Conservation (phyloP, 179 eudicot genomes). For the Gypsophila paniculata region DNA sequence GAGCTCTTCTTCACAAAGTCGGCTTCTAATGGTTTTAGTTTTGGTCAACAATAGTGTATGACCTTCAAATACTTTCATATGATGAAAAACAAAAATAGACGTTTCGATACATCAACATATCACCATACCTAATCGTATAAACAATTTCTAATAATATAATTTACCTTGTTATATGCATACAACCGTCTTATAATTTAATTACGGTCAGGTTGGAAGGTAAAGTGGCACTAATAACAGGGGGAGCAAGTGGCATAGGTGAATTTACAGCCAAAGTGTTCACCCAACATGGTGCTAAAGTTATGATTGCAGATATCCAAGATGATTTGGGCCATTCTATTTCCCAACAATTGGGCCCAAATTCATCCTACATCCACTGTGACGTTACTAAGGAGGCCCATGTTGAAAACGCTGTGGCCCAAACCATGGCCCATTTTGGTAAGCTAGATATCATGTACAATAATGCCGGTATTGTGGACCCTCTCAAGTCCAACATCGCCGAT, state of each 20-base stretch:
- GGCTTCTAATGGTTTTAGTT: too few relatives aligned
- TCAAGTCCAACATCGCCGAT: slow-evolving; percentile 10
- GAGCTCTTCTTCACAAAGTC: too few relatives aligned
- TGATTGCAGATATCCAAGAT: slow-evolving; percentile 29
- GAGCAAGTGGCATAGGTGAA: slow-evolving; percentile 28
- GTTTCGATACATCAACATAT: too few relatives aligned
- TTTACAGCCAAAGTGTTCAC: slow-evolving; percentile 19
- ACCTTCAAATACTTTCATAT: too few relatives aligned
- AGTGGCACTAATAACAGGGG: slow-evolving; percentile 31
- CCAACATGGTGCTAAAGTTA: slow-evolving; percentile 25
- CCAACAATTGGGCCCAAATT: slow-evolving; percentile 17
- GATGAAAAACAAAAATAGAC: too few relatives aligned
- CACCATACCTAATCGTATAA: too few relatives aligned
- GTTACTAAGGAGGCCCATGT: slow-evolving; percentile 22
- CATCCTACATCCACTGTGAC: slow-evolving; percentile 23
- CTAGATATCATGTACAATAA: slow-evolving; percentile 33
- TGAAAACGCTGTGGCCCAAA: slow-evolving; percentile 10
- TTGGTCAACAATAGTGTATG: too few relatives aligned
- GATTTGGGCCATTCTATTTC: slow-evolving; percentile 22
- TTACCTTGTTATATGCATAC: too few relatives aligned
- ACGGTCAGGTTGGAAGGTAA: slow-evolving; percentile 24
- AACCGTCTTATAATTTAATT: too few relatives aligned
- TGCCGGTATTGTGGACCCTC: slow-evolving; percentile 17
- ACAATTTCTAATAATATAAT: too few relatives aligned
- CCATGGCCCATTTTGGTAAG: slow-evolving; percentile 16